These are phyloP conservation scores for Lyophyllum shimeji DNA, from an alignment of 768 basidiomycete genomes.

Conservation along the genomic window DNA sequence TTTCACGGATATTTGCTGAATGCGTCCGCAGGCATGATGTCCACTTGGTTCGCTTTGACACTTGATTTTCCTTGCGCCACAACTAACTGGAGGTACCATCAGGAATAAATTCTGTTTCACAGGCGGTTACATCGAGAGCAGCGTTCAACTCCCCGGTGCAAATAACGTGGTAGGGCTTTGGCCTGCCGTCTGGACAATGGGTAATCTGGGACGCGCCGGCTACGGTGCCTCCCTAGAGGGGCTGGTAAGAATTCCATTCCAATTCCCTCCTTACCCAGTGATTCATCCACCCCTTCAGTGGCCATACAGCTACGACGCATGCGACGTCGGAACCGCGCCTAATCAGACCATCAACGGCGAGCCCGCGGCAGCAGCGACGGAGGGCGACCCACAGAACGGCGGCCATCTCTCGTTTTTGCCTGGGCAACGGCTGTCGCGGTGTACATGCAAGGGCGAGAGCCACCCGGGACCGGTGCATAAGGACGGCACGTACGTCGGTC, in stretches of 20 bases:
- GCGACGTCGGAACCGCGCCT: slow-evolving; percentile 80
- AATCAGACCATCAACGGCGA: slow-evolving; percentile 78
- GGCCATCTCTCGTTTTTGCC: slow-evolving; percentile 69
- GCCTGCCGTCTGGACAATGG: slow-evolving; percentile 84
- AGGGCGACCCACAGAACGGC: slow-evolving; percentile 50
- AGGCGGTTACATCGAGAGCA: slow-evolving; percentile 71
- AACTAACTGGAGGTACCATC: slow-evolving; percentile 30
- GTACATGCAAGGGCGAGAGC: slow-evolving; percentile 79
- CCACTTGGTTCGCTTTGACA: slow-evolving; percentile 34
- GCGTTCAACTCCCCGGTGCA: slow-evolving; percentile 63
- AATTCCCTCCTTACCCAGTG: not conserved
- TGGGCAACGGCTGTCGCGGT: slow-evolving; percentile 81
- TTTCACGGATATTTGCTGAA: slow-evolving; percentile 28
- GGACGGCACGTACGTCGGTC: slow-evolving; percentile 77
- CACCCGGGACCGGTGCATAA: slow-evolving; percentile 80
- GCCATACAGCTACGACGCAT: slow-evolving; percentile 81
- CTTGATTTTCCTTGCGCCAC: not conserved
- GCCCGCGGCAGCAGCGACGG: slow-evolving; percentile 59
- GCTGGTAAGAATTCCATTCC: slow-evolving; percentile 43
- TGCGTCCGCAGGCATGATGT: slow-evolving; percentile 36
- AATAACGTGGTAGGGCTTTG: slow-evolving; percentile 67
- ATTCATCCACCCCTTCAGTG: slow-evolving; percentile 42
- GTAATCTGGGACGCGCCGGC: slow-evolving; percentile 71
- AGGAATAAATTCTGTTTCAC: slow-evolving; percentile 93
- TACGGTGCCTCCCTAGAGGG: slow-evolving; percentile 86